Base-by-base conservation (phyloP, 768 basidiomycete genomes). In the Podaxis carcinomalis region DNA sequence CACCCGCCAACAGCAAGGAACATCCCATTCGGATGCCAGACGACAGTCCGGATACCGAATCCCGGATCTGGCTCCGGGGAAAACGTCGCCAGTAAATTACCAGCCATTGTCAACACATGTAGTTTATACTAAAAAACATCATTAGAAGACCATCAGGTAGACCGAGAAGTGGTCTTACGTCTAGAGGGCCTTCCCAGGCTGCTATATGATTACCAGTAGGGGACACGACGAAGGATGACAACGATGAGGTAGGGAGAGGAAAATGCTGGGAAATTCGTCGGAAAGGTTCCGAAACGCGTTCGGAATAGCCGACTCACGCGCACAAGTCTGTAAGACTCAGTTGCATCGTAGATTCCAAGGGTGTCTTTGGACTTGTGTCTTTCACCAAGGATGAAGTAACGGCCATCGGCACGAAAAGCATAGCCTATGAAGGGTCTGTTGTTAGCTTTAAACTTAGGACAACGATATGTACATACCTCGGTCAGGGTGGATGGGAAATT, bases 361-460 rank as follows among this genome's bases (percentile, higher is more conserved):
- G 88, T 89, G 67, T 96, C 94, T 72, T 89, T 94, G 1, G 92
- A 95, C 66, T 89, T 89, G 70, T 96, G 94, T 21, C 92, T 82
- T 70, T 97, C 95, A 4, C 90, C 93, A 4, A 96, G 75, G 23
- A 93, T 76, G 66, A 96, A 88, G 72, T 95, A 95, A 11, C 87
- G 85, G 2, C 88, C 88, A 74, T 95, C 93, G 32, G 84, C 72
- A 46, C 90, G 83, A 70, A 93, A 93, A 25, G 88, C 80, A 71
- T 88, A 91, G 39, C 89, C 92, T 93, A 51, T 44, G 13, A 56
- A 51, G 36, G 16, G 57, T 57, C 35, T 53, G 44, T 51, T 37
- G 23, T n/a, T 36, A 36, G 10, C 35, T 19, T 23, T 36, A 44
- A 39, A 37, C 35, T 6, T 35, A 14, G 19, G 14, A 25, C 27